Evolutionary conservation across 495 filamentous ascomycete genomes (phyloP), one percentile per base, ranked within the genome.

Genomic region (Penicillium desertorum): DNA sequence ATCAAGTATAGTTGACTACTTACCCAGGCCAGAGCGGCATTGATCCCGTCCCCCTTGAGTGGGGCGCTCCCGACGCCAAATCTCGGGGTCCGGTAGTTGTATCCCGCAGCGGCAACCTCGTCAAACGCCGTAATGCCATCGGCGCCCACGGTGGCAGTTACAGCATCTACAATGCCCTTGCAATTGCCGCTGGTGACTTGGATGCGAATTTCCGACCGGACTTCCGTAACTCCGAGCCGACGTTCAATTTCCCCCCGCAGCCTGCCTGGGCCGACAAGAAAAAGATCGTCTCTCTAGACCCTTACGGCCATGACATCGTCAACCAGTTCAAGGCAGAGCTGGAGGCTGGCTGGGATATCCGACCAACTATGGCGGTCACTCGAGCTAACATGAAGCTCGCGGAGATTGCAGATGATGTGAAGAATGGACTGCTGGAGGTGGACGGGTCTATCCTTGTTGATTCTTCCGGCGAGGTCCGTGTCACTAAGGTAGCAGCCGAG

Each of bases 241-340:
- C 91, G 4, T 91, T 85, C 51, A 83, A 87, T 52, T 89, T 98
- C 67, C 90, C 91, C 0, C 90, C 88, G 34, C 96, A 96, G 67
- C 83, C 89, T 19, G 84, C 92, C 70, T 98, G 94, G 94, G 80
- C 78, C 22, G 91, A 97, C 69, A 83, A 85, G 68, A 93, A 89
- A 66, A 97, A 96, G 79, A 97, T 98, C 57, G 94, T 98, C 23
- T 89, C 94, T 27, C 96, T 98, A 90, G 94, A 98, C 71, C 94
- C 94, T 7, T 88, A 86, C 62, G 94, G 94, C 6, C 94, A 98
- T 72, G 77, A 96, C 58, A 68, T 77, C 19, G 71, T 79, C 49
- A 75, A 75, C 41, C 68, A 75, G 39, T 79, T 70, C 54, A 57
- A 64, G 23, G 67, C 72, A 16, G 63, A 74, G 50, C 49, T 79